Conservation (phyloP, 1,139 yeast species). For the Yamadazyma friedrichii region DNA sequence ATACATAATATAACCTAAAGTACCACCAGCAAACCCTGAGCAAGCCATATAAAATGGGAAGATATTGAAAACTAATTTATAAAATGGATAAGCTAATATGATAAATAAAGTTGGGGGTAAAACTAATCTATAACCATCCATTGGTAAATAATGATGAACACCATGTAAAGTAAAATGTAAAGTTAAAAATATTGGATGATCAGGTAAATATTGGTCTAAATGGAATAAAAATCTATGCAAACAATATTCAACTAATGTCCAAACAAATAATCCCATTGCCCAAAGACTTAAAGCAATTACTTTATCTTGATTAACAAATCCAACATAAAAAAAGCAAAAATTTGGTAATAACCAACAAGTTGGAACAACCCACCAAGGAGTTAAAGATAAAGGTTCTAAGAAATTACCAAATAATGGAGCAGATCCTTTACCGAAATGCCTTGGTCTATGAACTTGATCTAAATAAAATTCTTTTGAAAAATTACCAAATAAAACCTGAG, state of each 20-base stretch:
- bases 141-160: constrained; percentile 94
- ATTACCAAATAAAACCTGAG: constrained; percentile 72
- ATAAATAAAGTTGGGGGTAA: constrained; percentile 89
- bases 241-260: constrained; percentile 89
- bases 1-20: constrained; percentile 86
- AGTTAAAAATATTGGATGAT: constrained; percentile 69
- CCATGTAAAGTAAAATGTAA: constrained; percentile 92
- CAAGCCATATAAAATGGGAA: constrained; percentile 50
- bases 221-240: constrained; percentile 93
- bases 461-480: constrained; percentile 86
- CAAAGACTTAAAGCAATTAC: constrained; percentile 42
- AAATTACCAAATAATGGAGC: constrained; percentile 67
- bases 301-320: constrained; percentile 35
- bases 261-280: constrained; percentile 71
- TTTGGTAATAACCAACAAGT: constrained; percentile 83
- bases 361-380: constrained; percentile 77
- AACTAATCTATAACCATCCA: constrained; percentile 90
- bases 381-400: constrained; percentile 46
- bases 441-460: constrained; percentile 95
- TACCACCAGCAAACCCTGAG: constrained; percentile 84
- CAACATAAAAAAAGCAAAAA: constrained; percentile 43
- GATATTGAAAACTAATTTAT: constrained; percentile 34
- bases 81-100: constrained; percentile 44
- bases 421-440: constrained; percentile 80
- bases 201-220: constrained; percentile 82